Base-by-base conservation (phyloP, 2,329 filamentous ascomycete genomes). In the Elsinoe batatas region DNA sequence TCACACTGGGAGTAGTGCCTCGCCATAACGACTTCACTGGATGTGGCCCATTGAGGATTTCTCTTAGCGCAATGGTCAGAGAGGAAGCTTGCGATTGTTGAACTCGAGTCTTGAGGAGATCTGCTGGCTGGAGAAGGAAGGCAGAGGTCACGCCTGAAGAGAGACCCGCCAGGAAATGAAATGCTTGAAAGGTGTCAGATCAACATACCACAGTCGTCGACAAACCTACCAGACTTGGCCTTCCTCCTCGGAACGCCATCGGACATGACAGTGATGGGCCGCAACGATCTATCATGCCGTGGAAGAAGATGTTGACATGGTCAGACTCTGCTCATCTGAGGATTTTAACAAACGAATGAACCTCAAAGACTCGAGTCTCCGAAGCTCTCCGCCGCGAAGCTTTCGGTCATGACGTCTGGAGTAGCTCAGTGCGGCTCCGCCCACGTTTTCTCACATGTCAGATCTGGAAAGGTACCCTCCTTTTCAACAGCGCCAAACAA, bases 101-200 rank as follows among this genome's bases (percentile, higher is more conserved):
- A 38, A 97, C 84, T 46, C 93, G 85, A 30, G 93, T 98, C 72
- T 98, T 98, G 68, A 98, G 83, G 3, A 98, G 84, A 72, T 98
- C 93, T 65, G 93, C 87, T 22, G 93, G 93, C 71, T 98, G 93
- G 13, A 98, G 81, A 56, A 97, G 83, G 58, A 95, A 83, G 56
- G 93, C 91, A 53, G 90, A 93, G 61, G 88, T 81, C 51, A 95
- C 79, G 64, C 93, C 93, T 6, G 91, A 96, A 65, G 82, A 82
- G 56, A 97, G 81, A 60, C 93, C 93, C 60, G 91, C 91, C 62
- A 85, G 72, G 70, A 97, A 95, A 74, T 97, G 93, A 69, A 88
- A 90, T 62, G 81, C 84, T 87, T 64, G 22, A 30, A 26, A 44
- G 7, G 43, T 38, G 20, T 54, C 17, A 51, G 40, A 22, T 30